These are phyloP conservation scores for Cucumis cinereus DNA, from an alignment of 306 rosid species.

Conservation along the genomic window DNA sequence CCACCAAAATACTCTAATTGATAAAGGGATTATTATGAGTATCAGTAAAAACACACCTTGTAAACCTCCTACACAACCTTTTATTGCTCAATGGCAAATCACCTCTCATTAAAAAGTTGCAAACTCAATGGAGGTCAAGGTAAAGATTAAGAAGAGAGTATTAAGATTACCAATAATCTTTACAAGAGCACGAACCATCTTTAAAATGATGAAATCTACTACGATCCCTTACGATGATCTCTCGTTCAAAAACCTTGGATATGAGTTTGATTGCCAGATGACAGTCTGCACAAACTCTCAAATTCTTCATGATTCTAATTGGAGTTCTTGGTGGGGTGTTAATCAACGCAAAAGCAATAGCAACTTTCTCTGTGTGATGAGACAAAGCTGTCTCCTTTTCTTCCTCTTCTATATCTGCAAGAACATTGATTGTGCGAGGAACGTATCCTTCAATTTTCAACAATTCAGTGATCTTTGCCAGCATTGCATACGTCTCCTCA, in stretches of 20 bases:
- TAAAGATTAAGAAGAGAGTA: neutral
- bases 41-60: neutral
- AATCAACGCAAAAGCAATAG: constrained; percentile 30
- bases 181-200: constrained; percentile 28
- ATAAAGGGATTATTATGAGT: neutral
- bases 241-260: constrained; percentile 22
- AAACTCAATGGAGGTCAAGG: neutral
- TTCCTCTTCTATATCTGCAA: constrained; percentile 37
- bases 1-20: neutral
- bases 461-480: constrained; percentile 17
- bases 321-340: constrained; percentile 12
- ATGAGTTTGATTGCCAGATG: constrained; percentile 29
- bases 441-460: constrained; percentile 25
- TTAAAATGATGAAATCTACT: constrained; percentile 35
- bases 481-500: constrained; percentile 22
- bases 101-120: neutral
- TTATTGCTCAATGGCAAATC: neutral
- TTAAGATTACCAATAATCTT: constrained; percentile 24
- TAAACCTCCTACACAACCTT: neutral
- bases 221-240: constrained; percentile 29
- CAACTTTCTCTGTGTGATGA: constrained; percentile 31
- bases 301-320: constrained; percentile 25
- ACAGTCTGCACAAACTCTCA: constrained; percentile 33
- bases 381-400: constrained; percentile 29
- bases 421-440: constrained; percentile 24